Evolutionary conservation across 2,329 filamentous ascomycete genomes (phyloP).

Genomic region (Dryadomyces quercus-mongolicae): DNA sequence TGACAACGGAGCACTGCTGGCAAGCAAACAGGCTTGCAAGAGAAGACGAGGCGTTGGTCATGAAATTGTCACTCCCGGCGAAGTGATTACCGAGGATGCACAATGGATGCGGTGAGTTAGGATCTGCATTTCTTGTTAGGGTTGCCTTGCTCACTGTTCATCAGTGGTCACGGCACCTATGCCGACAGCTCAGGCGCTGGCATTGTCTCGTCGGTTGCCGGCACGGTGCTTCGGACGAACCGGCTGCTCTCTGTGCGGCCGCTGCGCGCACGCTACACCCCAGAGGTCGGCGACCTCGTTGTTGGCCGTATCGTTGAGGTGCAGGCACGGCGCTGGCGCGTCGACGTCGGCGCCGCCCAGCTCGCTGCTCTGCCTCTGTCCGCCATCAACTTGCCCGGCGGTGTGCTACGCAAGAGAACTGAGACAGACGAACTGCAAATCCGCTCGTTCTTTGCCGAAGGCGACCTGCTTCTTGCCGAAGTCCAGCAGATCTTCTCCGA

Average conservation of each 20-base stretch:
- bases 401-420: constrained; percentile 80
- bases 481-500: constrained; percentile 83
- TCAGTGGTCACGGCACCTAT: constrained; percentile 79
- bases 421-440: constrained; percentile 97
- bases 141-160: neutral
- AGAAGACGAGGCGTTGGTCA: constrained; percentile 14
- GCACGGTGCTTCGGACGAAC: constrained; percentile 86
- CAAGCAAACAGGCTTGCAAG: constrained; percentile 22
- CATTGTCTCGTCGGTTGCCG: constrained; percentile 84
- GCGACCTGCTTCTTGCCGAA: constrained; percentile 86
- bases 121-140: no score
- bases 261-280: constrained; percentile 82
- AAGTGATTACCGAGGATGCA: constrained; percentile 77
- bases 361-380: constrained; percentile 76
- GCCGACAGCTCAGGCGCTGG: constrained; percentile 46
- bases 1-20: constrained; percentile 31
- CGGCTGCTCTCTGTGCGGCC: constrained; percentile 89
- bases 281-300: constrained; percentile 92
- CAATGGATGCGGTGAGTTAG: constrained; percentile 79
- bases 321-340: constrained; percentile 86
- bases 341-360: constrained; percentile 81
- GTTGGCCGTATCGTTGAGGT: constrained; percentile 91
- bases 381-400: constrained; percentile 88
- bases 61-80: constrained; percentile 75
- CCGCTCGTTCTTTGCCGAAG: constrained; percentile 91